Base-by-base conservation (phyloP, 257 asterid species). In the Orobanche coerulescens region DNA sequence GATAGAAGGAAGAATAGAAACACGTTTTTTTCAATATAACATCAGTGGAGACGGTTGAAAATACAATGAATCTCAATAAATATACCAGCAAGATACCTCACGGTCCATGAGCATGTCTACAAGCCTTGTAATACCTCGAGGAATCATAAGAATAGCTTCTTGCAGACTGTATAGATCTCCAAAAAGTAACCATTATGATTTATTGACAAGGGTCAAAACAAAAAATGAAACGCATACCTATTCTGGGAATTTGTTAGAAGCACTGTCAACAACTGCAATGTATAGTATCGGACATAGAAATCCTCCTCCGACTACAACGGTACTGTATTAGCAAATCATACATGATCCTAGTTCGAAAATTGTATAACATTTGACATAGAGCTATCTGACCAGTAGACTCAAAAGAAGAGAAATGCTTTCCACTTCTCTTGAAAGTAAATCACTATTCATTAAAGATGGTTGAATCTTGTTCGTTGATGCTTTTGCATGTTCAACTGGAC, bases 21-120 rank as follows among this genome's bases (percentile, higher is more conserved):
- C n/a, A n/a, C n/a, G n/a, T n/a, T n/a, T n/a, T 57, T 39, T 22
- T 6, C 26, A 56, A 51, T 14, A 15, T 1, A 67, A 53, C 65
- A 61, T 3, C 53, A 67, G n/a, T 42, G 26, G 23, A 31, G 48
- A 31, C 3, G 28, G 34, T 57, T 20, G 11, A 30, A 52, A 71
- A 46, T 13, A 39, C 14, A 46, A 33, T 64, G 20, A 40, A 63
- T 34, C 24, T 54, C 12, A 64, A 19, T 18, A 31, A 36, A 16
- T 52, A 58, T 15, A 57, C 30, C 64, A 61, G 73, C 28, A 69
- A 62, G 71, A 79, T 79, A 93, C 99, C 97, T 89, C 99, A 70
- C 96, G 96, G 69, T 89, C 96, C 95, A 86, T 89, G 69, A 93
- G 95, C 99, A 93, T 93, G 78, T 93, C 99, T 95, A 93, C 84